A percentile compares a stretch with the other conserved stretches of the same genome.
Evolutionary conservation across 352 stramenopile genomes (phyloP).

Genomic region (Pythium aquatile): DNA sequence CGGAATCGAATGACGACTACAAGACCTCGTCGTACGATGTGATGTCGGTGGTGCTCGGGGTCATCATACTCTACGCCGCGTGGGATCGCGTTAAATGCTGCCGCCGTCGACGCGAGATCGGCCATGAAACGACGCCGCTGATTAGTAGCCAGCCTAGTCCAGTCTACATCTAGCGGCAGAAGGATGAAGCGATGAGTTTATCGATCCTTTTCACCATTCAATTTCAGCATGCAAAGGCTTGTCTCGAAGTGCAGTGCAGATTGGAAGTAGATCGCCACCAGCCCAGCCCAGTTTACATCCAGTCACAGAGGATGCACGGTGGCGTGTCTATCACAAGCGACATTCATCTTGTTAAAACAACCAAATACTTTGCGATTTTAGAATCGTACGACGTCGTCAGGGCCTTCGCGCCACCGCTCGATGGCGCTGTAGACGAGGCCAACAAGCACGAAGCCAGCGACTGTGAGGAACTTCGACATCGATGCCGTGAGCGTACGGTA

Average conservation of each 20-base stretch:
- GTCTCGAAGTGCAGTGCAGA: too few relatives aligned
- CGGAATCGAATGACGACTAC: neutral
- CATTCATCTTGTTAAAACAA: neutral
- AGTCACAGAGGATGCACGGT: neutral
- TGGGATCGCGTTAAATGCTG: neutral
- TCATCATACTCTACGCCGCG: neutral
- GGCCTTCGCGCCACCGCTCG: slow-evolving; percentile 7
- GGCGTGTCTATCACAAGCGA: neutral
- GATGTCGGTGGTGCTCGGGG: neutral
- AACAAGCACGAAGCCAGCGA: slow-evolving; percentile 6
- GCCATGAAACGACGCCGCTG: neutral
- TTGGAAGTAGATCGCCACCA: too few relatives aligned
- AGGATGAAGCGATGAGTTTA: neutral
- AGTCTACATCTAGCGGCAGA: neutral
- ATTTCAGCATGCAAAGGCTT: too few relatives aligned
- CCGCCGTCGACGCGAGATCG: neutral
- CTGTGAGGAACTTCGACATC: slow-evolving; percentile 1
- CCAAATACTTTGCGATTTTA: slow-evolving; percentile 1
- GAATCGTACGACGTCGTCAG: slow-evolving; percentile 1
- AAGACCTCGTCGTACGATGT: neutral
- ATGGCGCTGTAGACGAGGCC: slow-evolving; percentile 9
- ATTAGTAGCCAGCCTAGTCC: neutral
- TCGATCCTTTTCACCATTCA: too few relatives aligned
- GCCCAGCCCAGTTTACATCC: too few relatives aligned
- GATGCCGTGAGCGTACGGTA: slow-evolving; percentile 3